Evolutionary conservation across 257 asterid genomes (phyloP).

Genomic region (Salvia miltiorrhiza): DNA sequence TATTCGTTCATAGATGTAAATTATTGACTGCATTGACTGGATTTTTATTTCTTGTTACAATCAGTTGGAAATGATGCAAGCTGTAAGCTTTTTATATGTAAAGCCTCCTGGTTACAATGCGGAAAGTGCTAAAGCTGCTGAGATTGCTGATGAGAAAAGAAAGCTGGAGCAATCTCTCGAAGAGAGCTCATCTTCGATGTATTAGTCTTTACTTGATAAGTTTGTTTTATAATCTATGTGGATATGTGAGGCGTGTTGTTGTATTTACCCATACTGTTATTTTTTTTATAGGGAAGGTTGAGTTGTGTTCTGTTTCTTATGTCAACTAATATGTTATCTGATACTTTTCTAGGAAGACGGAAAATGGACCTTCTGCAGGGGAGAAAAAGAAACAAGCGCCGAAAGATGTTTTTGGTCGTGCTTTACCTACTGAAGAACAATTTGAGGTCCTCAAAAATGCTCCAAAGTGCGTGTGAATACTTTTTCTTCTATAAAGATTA

Average conservation of each 20-base stretch:
- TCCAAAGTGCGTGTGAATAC: slow-evolving; percentile 55
- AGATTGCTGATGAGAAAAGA: slow-evolving; percentile 60
- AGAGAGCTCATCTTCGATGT: slow-evolving; percentile 58
- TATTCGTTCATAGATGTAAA: not conserved
- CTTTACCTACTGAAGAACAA: slow-evolving; percentile 92
- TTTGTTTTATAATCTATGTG: not conserved
- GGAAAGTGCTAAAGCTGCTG: slow-evolving; percentile 98
- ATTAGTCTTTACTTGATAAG: slow-evolving; percentile 18
- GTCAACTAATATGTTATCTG: slow-evolving; percentile 12
- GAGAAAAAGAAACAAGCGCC: slow-evolving; percentile 79
- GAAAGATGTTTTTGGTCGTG: slow-evolving; percentile 87
- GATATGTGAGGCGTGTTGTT: not conserved
- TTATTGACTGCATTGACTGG: slow-evolving; percentile 14
- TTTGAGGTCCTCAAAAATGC: slow-evolving; percentile 97
- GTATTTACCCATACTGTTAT: not conserved
- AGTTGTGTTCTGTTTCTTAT: not conserved
- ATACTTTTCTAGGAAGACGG: slow-evolving; percentile 45
- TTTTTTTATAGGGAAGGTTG: not conserved
- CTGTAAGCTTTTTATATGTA: slow-evolving; percentile 97
- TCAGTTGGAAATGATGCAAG: slow-evolving; percentile 97
- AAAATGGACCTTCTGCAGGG: slow-evolving; percentile 35
- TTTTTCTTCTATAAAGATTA: not conserved
- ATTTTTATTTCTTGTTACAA: slow-evolving; percentile 16
- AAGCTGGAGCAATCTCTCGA: slow-evolving; percentile 39
- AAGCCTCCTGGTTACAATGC: slow-evolving; percentile 97